phyloP scores from a whole-genome alignment of 768 basidiomycete species.

The Boletus tylopilopsis region DNA sequence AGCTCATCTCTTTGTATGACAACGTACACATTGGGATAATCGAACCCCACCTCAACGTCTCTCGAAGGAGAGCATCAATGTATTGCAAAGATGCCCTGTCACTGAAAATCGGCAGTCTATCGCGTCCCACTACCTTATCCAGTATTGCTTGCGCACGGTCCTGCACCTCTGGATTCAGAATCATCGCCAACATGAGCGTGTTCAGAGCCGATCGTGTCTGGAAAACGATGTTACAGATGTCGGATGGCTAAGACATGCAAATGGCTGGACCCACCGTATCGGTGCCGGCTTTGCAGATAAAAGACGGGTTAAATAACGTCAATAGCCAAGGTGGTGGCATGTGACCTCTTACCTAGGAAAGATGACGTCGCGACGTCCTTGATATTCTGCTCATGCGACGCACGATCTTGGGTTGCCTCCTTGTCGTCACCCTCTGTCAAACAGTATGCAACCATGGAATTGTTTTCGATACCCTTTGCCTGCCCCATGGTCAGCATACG shows the following conservation, averaged over 20 bases:
- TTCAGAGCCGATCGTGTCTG: slow-evolving; percentile 15
- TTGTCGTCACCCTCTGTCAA: slow-evolving; percentile 7
- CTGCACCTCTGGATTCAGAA: slow-evolving; percentile 22
- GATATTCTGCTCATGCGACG: slow-evolving; percentile 15
- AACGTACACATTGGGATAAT: slow-evolving; percentile 20
- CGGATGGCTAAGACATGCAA: background rate
- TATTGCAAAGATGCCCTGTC: slow-evolving; percentile 20
- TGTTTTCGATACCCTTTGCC: slow-evolving; percentile 18
- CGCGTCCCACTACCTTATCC: slow-evolving; percentile 18
- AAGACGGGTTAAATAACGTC: background rate
- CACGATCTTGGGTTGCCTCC: background rate
- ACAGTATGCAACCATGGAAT: slow-evolving; percentile 22
- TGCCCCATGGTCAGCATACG: background rate
- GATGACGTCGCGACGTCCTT: slow-evolving; percentile 15
- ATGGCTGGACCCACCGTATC: slow-evolving; percentile 9
- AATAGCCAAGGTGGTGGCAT: background rate
- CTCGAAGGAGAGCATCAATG: slow-evolving; percentile 21
- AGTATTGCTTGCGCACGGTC: slow-evolving; percentile 16
- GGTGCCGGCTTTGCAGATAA: slow-evolving; percentile 10
- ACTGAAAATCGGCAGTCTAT: slow-evolving; percentile 12
- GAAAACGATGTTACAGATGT: background rate
- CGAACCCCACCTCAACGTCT: slow-evolving; percentile 21
- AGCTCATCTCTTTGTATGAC: background rate
- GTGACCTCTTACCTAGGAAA: slow-evolving; percentile 18
- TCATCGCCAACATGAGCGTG: slow-evolving; percentile 18